These are phyloP conservation scores for Ganoderma boninense DNA, from an alignment of 1,284 basidiomycete genomes.

Conservation along the genomic window DNA sequence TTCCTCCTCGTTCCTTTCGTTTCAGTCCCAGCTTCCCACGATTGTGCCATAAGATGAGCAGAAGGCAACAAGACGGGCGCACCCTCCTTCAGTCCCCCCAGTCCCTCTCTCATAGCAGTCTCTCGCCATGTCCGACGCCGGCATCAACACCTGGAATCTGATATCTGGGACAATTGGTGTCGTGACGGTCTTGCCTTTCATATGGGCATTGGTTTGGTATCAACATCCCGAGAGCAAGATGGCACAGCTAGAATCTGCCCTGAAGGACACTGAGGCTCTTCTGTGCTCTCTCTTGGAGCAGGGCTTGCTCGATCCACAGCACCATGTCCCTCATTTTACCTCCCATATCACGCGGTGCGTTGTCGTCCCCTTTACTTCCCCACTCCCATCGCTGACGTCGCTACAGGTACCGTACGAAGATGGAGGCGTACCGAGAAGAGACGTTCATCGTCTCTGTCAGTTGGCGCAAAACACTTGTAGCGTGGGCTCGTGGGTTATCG, in stretches of 20 bases:
- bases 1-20: neutral
- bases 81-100: neutral
- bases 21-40: no score
- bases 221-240: neutral
- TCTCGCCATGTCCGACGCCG: neutral
- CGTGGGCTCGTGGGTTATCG: neutral
- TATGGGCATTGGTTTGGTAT: neutral
- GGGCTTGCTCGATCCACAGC: slow-evolving; percentile 15
- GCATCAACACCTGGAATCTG: neutral
- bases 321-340: slow-evolving; percentile 34
- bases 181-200: neutral
- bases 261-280: slow-evolving; percentile 1
- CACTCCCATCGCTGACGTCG: neutral
- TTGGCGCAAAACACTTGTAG: neutral
- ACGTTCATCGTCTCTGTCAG: neutral
- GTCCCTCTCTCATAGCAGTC: neutral
- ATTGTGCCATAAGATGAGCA: neutral
- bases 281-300: slow-evolving; percentile 2
- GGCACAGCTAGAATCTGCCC: neutral
- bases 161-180: neutral
- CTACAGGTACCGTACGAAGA: neutral
- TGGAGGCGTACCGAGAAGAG: neutral
- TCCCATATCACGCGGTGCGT: neutral
- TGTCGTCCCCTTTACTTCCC: no score
- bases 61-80: neutral